These are phyloP conservation scores for Wickerhamiella azymoides DNA, from an alignment of 805 yeast genomes.

Conservation along the genomic window DNA sequence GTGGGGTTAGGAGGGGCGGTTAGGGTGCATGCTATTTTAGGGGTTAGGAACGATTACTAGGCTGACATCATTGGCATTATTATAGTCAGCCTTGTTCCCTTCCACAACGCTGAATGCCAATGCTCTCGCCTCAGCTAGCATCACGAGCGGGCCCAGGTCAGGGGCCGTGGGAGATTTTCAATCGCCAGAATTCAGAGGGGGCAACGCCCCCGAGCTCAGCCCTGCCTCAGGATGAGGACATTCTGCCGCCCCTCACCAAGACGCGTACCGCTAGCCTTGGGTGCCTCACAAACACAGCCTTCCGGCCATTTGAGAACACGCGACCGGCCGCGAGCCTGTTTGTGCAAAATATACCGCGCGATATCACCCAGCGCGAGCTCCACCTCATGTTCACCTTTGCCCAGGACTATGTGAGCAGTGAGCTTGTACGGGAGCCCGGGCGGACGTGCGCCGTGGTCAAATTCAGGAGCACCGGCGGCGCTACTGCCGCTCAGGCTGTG, in stretches of 20 bases:
- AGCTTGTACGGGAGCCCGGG: conserved; percentile 17
- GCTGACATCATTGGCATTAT: conserved; percentile 4
- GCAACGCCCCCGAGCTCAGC: conserved; percentile 2
- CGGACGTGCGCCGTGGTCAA: conserved; percentile 20
- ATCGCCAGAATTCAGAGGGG: conserved; percentile 4
- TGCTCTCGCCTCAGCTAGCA: conserved; percentile 9
- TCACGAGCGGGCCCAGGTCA: conserved; percentile 7
- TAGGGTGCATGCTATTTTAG: background rate
- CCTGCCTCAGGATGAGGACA: conserved; percentile 1
- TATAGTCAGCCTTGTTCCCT: conserved; percentile 4
- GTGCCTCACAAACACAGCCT: conserved; percentile 1
- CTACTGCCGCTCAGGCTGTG: conserved; percentile 20
- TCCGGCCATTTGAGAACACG: conserved; percentile 6
- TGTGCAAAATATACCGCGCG: conserved; percentile 26
- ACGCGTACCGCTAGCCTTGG: conserved; percentile 9
- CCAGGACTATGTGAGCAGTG: conserved; percentile 25
- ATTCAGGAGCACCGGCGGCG: conserved; percentile 21
- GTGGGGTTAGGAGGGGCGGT: background rate
- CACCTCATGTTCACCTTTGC: conserved; percentile 29
- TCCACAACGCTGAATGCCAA: conserved; percentile 7
- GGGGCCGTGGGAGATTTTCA: conserved; percentile 7
- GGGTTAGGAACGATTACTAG: background rate
- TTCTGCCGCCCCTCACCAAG: conserved; percentile 10
- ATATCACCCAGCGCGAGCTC: conserved; percentile 27
- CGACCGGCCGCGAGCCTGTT: conserved; percentile 14